Percentiles rank a stretch among this genome's conserved stretches.
These are phyloP conservation scores for Xanthoparmelia taractica DNA, from an alignment of 495 filamentous ascomycete species.

Conservation along the genomic window DNA sequence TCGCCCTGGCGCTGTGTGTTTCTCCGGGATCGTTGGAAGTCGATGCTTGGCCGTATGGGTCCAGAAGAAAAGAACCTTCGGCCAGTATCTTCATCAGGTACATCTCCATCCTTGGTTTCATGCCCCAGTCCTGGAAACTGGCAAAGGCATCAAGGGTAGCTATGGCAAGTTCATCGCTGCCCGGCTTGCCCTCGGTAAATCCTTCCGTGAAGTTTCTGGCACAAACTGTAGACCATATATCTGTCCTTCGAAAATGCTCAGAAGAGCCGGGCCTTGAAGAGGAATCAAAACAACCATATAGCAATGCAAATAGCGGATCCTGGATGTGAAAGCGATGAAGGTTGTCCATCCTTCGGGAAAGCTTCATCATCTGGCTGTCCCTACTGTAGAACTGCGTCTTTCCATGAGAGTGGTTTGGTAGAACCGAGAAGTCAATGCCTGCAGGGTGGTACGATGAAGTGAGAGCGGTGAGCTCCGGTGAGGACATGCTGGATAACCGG, in stretches of 20 bases:
- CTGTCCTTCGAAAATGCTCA: slow-evolving; percentile 63
- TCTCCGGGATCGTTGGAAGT: slow-evolving; percentile 56
- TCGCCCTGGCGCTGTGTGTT: slow-evolving; percentile 56
- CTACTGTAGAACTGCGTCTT: slow-evolving; percentile 40
- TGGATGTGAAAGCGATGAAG: slow-evolving; percentile 78
- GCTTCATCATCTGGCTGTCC: slow-evolving; percentile 32
- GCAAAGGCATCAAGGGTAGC: slow-evolving; percentile 77
- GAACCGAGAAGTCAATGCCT: slow-evolving; percentile 73
- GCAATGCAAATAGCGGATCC: slow-evolving; percentile 75
- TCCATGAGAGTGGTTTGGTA: slow-evolving; percentile 60
- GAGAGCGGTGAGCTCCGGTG: slow-evolving; percentile 64
- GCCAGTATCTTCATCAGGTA: slow-evolving; percentile 90
- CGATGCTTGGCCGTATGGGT: slow-evolving; percentile 54
- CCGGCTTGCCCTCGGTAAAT: slow-evolving; percentile 49
- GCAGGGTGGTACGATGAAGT: slow-evolving; percentile 66
- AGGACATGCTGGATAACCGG: slow-evolving; percentile 62
- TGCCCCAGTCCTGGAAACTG: slow-evolving; percentile 79
- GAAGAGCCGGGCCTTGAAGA: slow-evolving; percentile 70
- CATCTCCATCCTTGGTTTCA: slow-evolving; percentile 79
- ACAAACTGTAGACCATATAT: slow-evolving; percentile 82
- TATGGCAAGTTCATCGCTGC: slow-evolving; percentile 58
- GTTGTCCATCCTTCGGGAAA: slow-evolving; percentile 38
- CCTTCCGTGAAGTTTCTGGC: slow-evolving; percentile 56
- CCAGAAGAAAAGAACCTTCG: slow-evolving; percentile 82
- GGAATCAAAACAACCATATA: slow-evolving; percentile 84